A percentile compares a stretch with the other conserved stretches of the same genome.
Conservation (phyloP, 768 basidiomycete species). For the Mycena leptocephala region DNA sequence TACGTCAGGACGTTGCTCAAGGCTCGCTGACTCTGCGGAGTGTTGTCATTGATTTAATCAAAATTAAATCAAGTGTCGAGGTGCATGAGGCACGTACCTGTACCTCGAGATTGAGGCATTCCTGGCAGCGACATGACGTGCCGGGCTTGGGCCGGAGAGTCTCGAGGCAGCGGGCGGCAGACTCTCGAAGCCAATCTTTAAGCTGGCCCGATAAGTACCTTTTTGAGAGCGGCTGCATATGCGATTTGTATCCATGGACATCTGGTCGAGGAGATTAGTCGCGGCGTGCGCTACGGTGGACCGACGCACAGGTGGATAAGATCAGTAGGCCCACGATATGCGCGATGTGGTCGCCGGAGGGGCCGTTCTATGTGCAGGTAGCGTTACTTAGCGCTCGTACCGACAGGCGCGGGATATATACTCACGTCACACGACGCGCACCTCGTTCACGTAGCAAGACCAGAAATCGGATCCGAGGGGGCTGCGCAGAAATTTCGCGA, state of each 20-base stretch:
- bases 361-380: too few relatives aligned
- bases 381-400: too few relatives aligned
- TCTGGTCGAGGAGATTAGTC: neutral
- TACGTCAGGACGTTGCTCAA: neutral
- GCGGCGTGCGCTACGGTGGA: too few relatives aligned
- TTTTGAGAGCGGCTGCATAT: constrained; percentile 2
- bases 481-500: too few relatives aligned
- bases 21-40: neutral
- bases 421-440: too few relatives aligned
- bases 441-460: too few relatives aligned
- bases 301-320: neutral
- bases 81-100: too few relatives aligned
- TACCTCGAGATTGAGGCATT: neutral
- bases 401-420: too few relatives aligned
- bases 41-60: too few relatives aligned
- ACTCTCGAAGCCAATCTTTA: constrained; percentile 1
- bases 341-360: too few relatives aligned
- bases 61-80: too few relatives aligned
- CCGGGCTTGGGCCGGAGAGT: neutral
- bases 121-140: neutral
- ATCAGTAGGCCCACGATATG: constrained; percentile 1
- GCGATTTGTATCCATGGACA: constrained; percentile 1
- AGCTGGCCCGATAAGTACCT: neutral
- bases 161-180: neutral
- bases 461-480: too few relatives aligned